Evolutionary conservation across 495 filamentous ascomycete genomes (phyloP), one percentile per base, ranked within the genome.

Genomic region (Neurospora hispaniola): DNA sequence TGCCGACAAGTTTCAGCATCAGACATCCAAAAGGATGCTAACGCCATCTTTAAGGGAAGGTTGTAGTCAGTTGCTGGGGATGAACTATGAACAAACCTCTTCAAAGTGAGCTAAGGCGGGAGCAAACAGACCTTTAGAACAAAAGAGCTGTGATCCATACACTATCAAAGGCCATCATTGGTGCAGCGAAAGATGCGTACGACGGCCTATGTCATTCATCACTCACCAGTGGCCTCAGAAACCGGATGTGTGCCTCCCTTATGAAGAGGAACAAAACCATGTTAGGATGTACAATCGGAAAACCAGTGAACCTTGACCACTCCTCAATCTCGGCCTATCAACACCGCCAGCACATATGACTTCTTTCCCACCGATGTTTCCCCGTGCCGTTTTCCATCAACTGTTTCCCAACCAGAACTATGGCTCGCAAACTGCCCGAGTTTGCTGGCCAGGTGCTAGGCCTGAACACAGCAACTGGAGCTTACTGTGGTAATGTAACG

Each of bases 201-300:
- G n/a, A n/a, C n/a, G n/a, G 48, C 12, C 12, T 31, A 5, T 27
- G n/a, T 11, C 1, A 20, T 18, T 44, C 2, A 5, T 5, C 43
- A 3, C 2, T 4, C 7, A 4, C 8, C 0, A 10, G 43, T 6
- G 2, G 1, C 18, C 8, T n/a, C 3, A n/a, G 8, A n/a, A 2
- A 46, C n/a, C 43, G 5, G 42, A 14, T 18, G 18, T 43, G 5
- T 20, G 3, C 43, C 43, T 46, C 3, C 1, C 4, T 46, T 2
- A 10, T 2, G 0, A 10, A 20, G n/a, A 10, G 8, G 4, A 4
- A 46, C n/a, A 23, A 54, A 23, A 20, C 20, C 18, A 20, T 0
- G 3, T 8, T 8, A 20, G 43, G 43, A 8, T 20, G 43, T 4
- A 43, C 5, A 41, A 41, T 11, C 40, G 10, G 4, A 38, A 6